Evolutionary conservation across 2,329 filamentous ascomycete species (phyloP), one percentile per base, ranked within the genome.

Genomic region (Zarea fungicola): DNA sequence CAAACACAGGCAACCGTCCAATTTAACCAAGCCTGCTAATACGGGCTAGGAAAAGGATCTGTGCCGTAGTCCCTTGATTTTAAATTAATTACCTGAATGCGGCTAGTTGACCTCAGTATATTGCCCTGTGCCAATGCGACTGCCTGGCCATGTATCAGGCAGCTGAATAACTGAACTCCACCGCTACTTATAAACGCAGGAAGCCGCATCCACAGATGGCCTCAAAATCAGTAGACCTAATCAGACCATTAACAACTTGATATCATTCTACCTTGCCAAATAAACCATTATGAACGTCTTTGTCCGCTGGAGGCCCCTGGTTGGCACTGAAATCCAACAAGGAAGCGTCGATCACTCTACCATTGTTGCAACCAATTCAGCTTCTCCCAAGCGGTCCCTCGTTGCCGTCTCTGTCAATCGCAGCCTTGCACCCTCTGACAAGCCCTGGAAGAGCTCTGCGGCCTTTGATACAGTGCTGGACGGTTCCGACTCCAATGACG

Each of bases 381-480:
- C 29, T 19, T 14, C 26, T 23, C 3, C 16, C 41, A 42, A 28
- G 14, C 9, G n/a, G 16, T 13, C 42, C n/a, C 43, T 41, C 13
- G 37, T 34, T 19, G 42, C 42, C 18, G 31, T 47, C 37, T 37
- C 36, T 43, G 29, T 48, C 14, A 18, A 13, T 14, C 21, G 4
- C 25, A 22, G 6, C n/a, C 34, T 9, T n/a, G 1, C 18, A 3
- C 10, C 16, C n/a, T 7, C n/a, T n/a, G 29, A 40, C 39, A 46
- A 42, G n/a, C 46, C 54, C 10, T 60, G 58, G 58, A 56, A 41
- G 18, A 59, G 57, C 26, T 34, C 54, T 4, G 14, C 51, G 7
- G 57, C 56, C 1, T 62, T 58, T 48, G 45, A 58, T n/a, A 22
- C 48, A 3, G 56, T 69, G 2, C 66, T 64, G 36, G 52, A 60